These are phyloP conservation scores for Nymphaea thermarum DNA, from an alignment of 164 flowering plant genomes.

Conservation along the genomic window DNA sequence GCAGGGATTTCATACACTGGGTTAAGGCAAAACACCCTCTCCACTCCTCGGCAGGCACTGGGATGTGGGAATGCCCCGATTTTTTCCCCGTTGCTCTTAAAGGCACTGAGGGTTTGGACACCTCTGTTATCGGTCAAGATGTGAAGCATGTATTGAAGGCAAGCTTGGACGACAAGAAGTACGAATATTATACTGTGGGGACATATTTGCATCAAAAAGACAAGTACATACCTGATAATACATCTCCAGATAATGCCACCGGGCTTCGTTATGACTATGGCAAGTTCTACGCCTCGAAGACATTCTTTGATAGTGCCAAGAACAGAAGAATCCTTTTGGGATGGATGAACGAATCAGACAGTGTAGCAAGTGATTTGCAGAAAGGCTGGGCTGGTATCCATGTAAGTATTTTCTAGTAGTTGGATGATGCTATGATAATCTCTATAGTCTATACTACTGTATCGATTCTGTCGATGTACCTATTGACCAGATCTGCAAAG, in stretches of 20 bases:
- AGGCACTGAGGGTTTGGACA: conserved; percentile 41
- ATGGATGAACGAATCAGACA: conserved; percentile 87
- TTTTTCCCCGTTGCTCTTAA: conserved; percentile 46
- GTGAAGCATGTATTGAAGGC: conserved; percentile 60
- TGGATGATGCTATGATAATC: background rate
- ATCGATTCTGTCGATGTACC: too few relatives aligned
- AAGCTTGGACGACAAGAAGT: conserved; percentile 54
- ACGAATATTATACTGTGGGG: conserved; percentile 68
- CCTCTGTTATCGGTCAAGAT: conserved; percentile 22
- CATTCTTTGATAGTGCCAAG: conserved; percentile 54
- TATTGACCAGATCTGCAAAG: too few relatives aligned
- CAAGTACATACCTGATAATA: conserved; percentile 45
- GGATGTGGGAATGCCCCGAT: conserved; percentile 94
- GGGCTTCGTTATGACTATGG: conserved; percentile 86
- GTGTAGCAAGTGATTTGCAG: conserved; percentile 9
- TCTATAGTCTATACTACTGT: too few relatives aligned
- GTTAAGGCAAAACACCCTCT: conserved; percentile 43
- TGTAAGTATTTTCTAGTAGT: conserved; percentile 18
- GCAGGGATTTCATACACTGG: conserved; percentile 59
- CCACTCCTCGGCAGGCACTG: conserved; percentile 35
- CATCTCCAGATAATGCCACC: conserved; percentile 33
- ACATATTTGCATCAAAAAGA: conserved; percentile 27
- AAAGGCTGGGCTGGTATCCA: conserved; percentile 97
- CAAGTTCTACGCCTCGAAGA: conserved; percentile 86
- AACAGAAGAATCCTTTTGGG: conserved; percentile 80